These are phyloP conservation scores for Pestalotiopsis fici DNA, from an alignment of 2,329 filamentous ascomycete species.

Conservation along the genomic window DNA sequence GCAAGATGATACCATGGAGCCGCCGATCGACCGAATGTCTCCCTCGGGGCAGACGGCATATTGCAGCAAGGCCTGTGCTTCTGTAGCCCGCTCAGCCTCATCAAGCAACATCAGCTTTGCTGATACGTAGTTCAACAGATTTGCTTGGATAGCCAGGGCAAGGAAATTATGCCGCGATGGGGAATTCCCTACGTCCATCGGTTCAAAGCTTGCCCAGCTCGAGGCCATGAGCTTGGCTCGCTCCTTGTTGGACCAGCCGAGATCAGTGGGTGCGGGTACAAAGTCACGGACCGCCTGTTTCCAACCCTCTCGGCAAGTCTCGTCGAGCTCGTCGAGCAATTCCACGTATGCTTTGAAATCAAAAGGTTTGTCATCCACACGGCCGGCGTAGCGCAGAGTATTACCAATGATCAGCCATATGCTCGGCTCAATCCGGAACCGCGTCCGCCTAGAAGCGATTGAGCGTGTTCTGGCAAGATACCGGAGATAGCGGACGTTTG, in stretches of 20 bases:
- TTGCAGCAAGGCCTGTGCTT: constrained; percentile 3
- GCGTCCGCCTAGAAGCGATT: background rate
- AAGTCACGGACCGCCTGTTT: background rate
- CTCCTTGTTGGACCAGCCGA: background rate
- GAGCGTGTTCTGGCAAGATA: background rate
- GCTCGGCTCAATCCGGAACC: background rate
- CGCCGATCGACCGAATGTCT: background rate
- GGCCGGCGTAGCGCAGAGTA: constrained; percentile 1
- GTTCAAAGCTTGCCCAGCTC: constrained; percentile 7
- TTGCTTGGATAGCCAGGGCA: constrained; percentile 1
- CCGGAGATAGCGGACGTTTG: constrained; percentile 3
- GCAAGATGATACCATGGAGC: constrained; percentile 4
- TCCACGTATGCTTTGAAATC: constrained; percentile 1
- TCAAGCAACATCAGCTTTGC: constrained; percentile 1
- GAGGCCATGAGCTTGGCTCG: background rate
- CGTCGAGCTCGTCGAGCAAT: constrained; percentile 6
- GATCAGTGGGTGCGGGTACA: background rate
- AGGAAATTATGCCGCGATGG: constrained; percentile 3
- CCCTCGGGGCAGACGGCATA: constrained; percentile 7
- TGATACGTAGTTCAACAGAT: constrained; percentile 1
- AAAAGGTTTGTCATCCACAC: constrained; percentile 7
- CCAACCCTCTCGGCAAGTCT: background rate
- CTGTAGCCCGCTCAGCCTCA: background rate
- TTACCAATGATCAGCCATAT: constrained; percentile 2
- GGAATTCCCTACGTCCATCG: constrained; percentile 7